Percentiles rank a stretch among this genome's conserved stretches.
Conservation (phyloP, 2,329 filamentous ascomycete species). For the Verticillium zaregamsianum region DNA sequence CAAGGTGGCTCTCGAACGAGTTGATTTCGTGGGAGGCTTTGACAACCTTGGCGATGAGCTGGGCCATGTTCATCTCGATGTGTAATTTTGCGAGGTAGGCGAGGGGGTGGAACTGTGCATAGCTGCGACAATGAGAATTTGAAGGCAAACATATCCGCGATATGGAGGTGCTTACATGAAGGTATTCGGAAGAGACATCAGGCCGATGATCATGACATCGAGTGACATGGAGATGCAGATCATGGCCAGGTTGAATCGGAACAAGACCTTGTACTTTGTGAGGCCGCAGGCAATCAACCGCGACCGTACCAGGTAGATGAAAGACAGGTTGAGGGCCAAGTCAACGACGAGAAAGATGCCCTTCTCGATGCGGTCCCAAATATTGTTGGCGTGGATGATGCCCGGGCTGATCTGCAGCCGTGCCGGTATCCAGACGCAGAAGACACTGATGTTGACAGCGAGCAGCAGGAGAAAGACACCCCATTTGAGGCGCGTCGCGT, state of each 20-base stretch:
- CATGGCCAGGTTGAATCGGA: conserved; percentile 25
- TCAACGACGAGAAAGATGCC: conserved; percentile 42
- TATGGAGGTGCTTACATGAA: conserved; percentile 13
- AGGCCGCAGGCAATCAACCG: conserved; percentile 42
- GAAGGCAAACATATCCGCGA: neutral
- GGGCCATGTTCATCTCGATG: conserved; percentile 51
- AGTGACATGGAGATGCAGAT: conserved; percentile 20
- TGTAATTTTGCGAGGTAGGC: conserved; percentile 49
- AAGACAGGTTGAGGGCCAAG: conserved; percentile 40
- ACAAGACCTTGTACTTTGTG: conserved; percentile 43
- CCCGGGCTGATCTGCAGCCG: conserved; percentile 34
- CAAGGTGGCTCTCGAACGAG: neutral
- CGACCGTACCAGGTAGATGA: conserved; percentile 36
- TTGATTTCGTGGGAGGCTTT: neutral
- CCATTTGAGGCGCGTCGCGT: conserved; percentile 37
- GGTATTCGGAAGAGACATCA: conserved; percentile 1
- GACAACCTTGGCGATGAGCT: conserved; percentile 39
- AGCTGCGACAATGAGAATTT: neutral
- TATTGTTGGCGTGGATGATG: conserved; percentile 37
- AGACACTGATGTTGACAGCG: conserved; percentile 44
- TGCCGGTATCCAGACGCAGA: conserved; percentile 46
- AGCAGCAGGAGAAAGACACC: conserved; percentile 35
- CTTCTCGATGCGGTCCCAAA: conserved; percentile 48
- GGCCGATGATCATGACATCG: conserved; percentile 13
- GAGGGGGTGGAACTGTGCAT: conserved; percentile 39